Percentiles rank a stretch among this genome's conserved stretches.
phyloP scores from a whole-genome alignment of 495 filamentous ascomycete genomes.

The Lentithecium fluviatile region DNA sequence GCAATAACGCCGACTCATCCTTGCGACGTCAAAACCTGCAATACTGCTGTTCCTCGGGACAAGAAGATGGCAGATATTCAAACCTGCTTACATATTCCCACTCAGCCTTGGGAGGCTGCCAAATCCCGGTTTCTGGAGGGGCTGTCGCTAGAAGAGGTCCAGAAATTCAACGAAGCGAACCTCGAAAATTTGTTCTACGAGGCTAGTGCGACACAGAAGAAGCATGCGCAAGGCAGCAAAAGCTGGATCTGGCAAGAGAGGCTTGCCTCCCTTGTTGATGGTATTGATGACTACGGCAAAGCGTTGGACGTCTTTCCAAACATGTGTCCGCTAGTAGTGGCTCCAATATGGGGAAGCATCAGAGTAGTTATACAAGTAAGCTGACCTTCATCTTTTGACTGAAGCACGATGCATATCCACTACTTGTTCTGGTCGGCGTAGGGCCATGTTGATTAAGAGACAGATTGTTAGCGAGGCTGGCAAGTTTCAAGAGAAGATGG shows the following conservation, averaged over 20 bases:
- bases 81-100: constrained; percentile 11
- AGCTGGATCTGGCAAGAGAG: constrained; percentile 32
- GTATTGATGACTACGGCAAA: constrained; percentile 46
- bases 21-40: too few species aligned
- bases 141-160: constrained; percentile 14
- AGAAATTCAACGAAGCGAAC: constrained; percentile 22
- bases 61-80: constrained; percentile 6
- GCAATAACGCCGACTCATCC: too few species aligned
- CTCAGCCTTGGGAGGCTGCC: constrained; percentile 21
- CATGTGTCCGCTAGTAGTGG: constrained; percentile 39
- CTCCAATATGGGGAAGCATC: constrained; percentile 49
- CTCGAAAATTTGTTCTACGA: constrained; percentile 40
- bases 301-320: constrained; percentile 46
- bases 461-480: constrained; percentile 39
- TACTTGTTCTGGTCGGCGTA: neutral
- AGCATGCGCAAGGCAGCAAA: constrained; percentile 35
- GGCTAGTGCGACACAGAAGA: constrained; percentile 40
- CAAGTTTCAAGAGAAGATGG: constrained; percentile 44
- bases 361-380: constrained; percentile 44
- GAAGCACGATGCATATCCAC: too few species aligned
- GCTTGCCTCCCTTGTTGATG: constrained; percentile 38
- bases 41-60: too few species aligned
- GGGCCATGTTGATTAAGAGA: neutral
- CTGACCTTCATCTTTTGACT: neutral
- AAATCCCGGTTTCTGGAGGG: constrained; percentile 14